Percentiles rank a stretch among this genome's conserved stretches.
Evolutionary conservation across 2,329 filamentous ascomycete genomes (phyloP).

Genomic region (Aspergillus tubingensis): DNA sequence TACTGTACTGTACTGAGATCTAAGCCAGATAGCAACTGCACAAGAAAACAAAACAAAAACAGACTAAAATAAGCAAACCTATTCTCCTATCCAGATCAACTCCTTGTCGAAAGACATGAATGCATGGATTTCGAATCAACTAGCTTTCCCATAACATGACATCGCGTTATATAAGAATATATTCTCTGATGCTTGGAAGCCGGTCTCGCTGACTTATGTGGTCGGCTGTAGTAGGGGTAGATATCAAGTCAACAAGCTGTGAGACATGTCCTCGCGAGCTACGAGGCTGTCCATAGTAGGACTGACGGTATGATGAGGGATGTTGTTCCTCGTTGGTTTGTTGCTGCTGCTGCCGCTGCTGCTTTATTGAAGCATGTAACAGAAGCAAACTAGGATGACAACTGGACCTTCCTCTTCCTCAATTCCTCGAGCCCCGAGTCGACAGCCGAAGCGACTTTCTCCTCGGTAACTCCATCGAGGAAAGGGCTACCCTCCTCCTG

Average conservation of each 20-base stretch:
- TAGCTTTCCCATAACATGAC: not conserved
- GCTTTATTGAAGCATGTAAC: not conserved
- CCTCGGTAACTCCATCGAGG: slow-evolving; percentile 26
- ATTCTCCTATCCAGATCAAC: not conserved
- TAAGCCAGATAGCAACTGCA: not conserved
- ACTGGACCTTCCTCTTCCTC: slow-evolving; percentile 48
- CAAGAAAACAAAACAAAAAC: not conserved
- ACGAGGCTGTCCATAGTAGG: not conserved
- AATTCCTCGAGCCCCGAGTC: slow-evolving; percentile 85
- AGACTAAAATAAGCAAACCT: not conserved
- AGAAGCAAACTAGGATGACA: slow-evolving; percentile 7
- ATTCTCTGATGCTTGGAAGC: not conserved
- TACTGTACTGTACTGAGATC: not conserved
- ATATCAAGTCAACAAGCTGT: not conserved
- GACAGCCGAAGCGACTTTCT: slow-evolving; percentile 27
- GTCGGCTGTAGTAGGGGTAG: not conserved
- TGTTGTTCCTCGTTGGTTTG: not conserved
- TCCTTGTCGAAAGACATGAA: not conserved
- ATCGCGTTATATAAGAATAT: not conserved
- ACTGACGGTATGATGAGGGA: not conserved
- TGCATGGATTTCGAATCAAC: not conserved
- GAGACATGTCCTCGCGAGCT: not conserved
- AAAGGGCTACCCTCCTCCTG: slow-evolving; percentile 33
- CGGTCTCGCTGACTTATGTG: not conserved
- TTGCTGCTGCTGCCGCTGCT: slow-evolving; percentile 8